Base-by-base conservation (phyloP, 1,284 basidiomycete species). In the Erythrobasidium hasegawianum region DNA sequence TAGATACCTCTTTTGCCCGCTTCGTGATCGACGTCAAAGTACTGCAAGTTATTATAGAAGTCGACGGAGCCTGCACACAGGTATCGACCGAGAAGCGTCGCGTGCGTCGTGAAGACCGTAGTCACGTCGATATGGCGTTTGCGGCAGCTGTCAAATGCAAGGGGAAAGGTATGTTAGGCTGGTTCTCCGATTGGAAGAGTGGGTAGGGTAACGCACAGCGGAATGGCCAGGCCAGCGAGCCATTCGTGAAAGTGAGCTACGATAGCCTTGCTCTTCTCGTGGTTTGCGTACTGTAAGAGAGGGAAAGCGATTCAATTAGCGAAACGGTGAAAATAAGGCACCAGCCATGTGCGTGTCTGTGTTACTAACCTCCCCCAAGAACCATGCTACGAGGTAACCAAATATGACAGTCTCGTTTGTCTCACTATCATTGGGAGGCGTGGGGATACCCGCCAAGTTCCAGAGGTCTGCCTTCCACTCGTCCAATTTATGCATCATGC, bases 371-470 rank as follows among this genome's bases (percentile, higher is more conserved):
- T 97, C 94, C 73, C 95, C 95, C 24, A 98, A 83, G 82, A 98
- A 97, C 95, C 95, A 98, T n/a, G 95, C 92, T 59, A 95, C 89
- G 70, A 98, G 86, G 79, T 98, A 97, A n/a, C 95, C 95, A 79
- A 97, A 94, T 66, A 97, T 82, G 75, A 98, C 92, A n/a, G 93
- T 89, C 78, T 98, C 94, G 82, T 98, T 98, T 29, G 94, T 97
- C 79, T 97, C 95, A 77, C 89, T 87, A 78, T 98, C 95, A 75
- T 90, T 90, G 1, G 90, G 89, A 9, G 95, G 95, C 22, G 90
- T 89, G 1, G 95, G 95, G 70, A 98, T 98, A 50, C 94, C 94
- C 18, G 95, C 95, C 53, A 97, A 80, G 78, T 95, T 96, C 95
- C 95, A 98, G 14, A 98, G 84, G 76, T 98, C 95, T 60, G 85